phyloP scores from a whole-genome alignment of 2,329 filamentous ascomycete genomes.

The Tolypocladium tundrense region DNA sequence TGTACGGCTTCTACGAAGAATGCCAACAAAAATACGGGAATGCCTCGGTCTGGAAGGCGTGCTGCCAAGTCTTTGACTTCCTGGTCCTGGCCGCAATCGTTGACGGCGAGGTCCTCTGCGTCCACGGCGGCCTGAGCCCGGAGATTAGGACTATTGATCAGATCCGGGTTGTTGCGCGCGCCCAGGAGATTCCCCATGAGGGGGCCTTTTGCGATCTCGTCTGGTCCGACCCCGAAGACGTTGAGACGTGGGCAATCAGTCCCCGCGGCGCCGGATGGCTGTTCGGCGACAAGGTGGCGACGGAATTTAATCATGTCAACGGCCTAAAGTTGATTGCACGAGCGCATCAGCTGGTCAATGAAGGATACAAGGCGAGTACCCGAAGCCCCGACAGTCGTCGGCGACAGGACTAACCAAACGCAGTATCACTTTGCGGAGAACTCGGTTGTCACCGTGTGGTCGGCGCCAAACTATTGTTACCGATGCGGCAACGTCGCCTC shows the following conservation, averaged over 20 bases:
- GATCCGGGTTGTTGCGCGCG: slow-evolving; percentile 96
- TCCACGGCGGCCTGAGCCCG: slow-evolving; percentile 82
- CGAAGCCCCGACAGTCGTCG: not conserved
- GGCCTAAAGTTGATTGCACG: slow-evolving; percentile 90
- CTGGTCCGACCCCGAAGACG: slow-evolving; percentile 95
- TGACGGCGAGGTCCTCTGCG: slow-evolving; percentile 96
- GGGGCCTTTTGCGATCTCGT: slow-evolving; percentile 97
- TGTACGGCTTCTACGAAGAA: slow-evolving; percentile 98
- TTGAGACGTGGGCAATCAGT: slow-evolving; percentile 92
- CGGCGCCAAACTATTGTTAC: slow-evolving; percentile 91
- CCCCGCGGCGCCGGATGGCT: slow-evolving; percentile 95
- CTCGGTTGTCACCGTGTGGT: slow-evolving; percentile 97
- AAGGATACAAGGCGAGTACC: slow-evolving; percentile 77
- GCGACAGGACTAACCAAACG: slow-evolving; percentile 14
- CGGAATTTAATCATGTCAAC: slow-evolving; percentile 96
- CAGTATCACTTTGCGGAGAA: slow-evolving; percentile 91
- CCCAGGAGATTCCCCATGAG: slow-evolving; percentile 96
- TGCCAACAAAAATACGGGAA: slow-evolving; percentile 98
- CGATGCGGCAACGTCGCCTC: slow-evolving; percentile 94
- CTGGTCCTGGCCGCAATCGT: slow-evolving; percentile 94
- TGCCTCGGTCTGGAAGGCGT: slow-evolving; percentile 99
- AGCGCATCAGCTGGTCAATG: slow-evolving; percentile 96
- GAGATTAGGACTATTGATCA: slow-evolving; percentile 97
- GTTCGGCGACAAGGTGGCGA: slow-evolving; percentile 94
- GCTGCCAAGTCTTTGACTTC: slow-evolving; percentile 99